phyloP scores from a whole-genome alignment of 2,329 filamentous ascomycete species.

The Trichoderma gracile region DNA sequence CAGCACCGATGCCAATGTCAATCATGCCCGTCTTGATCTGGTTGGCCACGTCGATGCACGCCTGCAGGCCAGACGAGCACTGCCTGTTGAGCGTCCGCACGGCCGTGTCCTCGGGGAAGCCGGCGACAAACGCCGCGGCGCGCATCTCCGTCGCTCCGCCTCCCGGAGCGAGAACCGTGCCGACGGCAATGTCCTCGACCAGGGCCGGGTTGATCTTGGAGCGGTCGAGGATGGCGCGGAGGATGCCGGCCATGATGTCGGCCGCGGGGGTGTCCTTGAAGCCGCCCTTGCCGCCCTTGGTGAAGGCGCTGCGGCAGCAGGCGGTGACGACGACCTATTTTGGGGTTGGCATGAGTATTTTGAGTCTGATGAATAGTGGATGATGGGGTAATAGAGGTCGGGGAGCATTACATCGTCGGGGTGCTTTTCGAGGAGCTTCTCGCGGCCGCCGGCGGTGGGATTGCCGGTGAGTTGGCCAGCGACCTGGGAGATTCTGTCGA shows the following conservation, averaged over 20 bases:
- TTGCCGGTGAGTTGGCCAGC: conserved; percentile 65
- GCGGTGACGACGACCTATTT: conserved; percentile 81
- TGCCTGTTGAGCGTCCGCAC: conserved; percentile 89
- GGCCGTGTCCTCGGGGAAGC: conserved; percentile 83
- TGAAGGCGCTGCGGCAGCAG: conserved; percentile 87
- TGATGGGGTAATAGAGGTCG: background rate
- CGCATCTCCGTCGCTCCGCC: conserved; percentile 97
- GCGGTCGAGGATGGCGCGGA: conserved; percentile 78
- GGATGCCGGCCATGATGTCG: conserved; percentile 80
- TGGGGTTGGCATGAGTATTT: background rate
- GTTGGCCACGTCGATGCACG: conserved; percentile 91
- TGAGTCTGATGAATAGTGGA: background rate
- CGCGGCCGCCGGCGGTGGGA: conserved; percentile 52
- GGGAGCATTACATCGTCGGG: conserved; percentile 60
- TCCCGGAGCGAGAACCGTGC: conserved; percentile 86
- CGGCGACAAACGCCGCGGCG: conserved; percentile 84
- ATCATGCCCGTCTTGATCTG: conserved; percentile 91
- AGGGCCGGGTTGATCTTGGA: conserved; percentile 85
- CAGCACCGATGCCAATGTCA: conserved; percentile 88
- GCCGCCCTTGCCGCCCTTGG: conserved; percentile 86
- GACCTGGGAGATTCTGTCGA: conserved; percentile 60
- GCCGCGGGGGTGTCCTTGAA: conserved; percentile 93
- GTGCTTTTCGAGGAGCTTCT: conserved; percentile 64
- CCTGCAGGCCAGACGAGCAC: conserved; percentile 90
- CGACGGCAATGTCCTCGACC: conserved; percentile 91